Percentiles rank a stretch among this genome's conserved stretches.
These are phyloP conservation scores for Penicillium sp. DNA, from an alignment of 2,329 filamentous ascomycete genomes.

Conservation along the genomic window DNA sequence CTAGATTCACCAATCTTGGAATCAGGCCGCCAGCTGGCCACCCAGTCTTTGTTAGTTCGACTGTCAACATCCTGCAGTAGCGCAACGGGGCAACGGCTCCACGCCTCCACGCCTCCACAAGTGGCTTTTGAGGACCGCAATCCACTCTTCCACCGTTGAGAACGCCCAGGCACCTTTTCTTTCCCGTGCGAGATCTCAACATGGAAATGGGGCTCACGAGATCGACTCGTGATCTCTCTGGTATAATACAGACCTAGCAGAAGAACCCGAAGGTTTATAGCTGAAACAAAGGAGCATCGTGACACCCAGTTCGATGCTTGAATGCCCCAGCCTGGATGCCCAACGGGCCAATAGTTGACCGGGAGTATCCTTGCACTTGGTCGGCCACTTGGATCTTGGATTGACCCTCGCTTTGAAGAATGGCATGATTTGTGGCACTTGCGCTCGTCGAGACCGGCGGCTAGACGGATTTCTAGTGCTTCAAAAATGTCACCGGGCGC, in stretches of 20 bases:
- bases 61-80: too few species aligned
- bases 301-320: constrained; percentile 6
- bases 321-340: constrained; percentile 2
- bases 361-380: background rate
- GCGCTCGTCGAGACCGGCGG: background rate
- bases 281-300: constrained; percentile 4
- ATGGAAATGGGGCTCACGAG: too few species aligned
- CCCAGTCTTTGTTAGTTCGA: too few species aligned
- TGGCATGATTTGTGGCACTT: background rate
- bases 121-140: too few species aligned
- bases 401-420: background rate
- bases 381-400: background rate
- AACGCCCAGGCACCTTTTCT: too few species aligned
- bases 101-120: background rate
- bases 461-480: constrained; percentile 1
- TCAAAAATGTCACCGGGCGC: constrained; percentile 6
- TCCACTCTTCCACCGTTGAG: too few species aligned
- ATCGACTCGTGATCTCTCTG: too few species aligned
- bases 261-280: background rate
- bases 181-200: too few species aligned
- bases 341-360: constrained; percentile 6
- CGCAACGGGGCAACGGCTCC: too few species aligned
- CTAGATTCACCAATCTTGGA: too few species aligned
- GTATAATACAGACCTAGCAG: too few species aligned
- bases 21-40: background rate